phyloP scores from a whole-genome alignment of 1,284 basidiomycete genomes.

The Pseudozyma tsukubaensis region DNA sequence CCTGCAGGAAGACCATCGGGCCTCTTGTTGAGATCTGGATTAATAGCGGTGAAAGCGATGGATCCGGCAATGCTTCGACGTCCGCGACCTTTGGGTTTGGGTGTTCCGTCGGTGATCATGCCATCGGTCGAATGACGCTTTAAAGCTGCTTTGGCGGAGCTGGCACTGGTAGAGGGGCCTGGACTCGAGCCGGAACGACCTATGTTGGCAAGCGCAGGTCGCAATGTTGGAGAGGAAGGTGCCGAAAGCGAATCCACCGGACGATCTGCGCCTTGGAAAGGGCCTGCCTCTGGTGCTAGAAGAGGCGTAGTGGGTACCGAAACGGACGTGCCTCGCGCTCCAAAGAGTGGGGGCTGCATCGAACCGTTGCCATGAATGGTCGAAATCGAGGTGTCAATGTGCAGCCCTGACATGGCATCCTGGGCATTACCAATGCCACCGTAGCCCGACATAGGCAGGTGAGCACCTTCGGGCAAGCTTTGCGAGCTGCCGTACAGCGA shows the following conservation, averaged over 20 bases:
- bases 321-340: slow-evolving; percentile 31
- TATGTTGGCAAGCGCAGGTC: slow-evolving; percentile 32
- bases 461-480: slow-evolving; percentile 37
- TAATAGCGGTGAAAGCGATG: slow-evolving; percentile 45
- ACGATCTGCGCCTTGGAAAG: slow-evolving; percentile 37
- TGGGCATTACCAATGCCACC: slow-evolving; percentile 18
- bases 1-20: slow-evolving; percentile 20
- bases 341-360: slow-evolving; percentile 35
- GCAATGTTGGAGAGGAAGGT: slow-evolving; percentile 41
- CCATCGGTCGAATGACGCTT: slow-evolving; percentile 46
- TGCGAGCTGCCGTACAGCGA: slow-evolving; percentile 26
- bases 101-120: slow-evolving; percentile 12
- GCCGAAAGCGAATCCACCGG: slow-evolving; percentile 48
- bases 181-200: slow-evolving; percentile 45
- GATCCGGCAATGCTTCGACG: slow-evolving; percentile 45
- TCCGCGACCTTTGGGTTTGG: slow-evolving; percentile 42
- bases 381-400: slow-evolving; percentile 32
- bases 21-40: slow-evolving; percentile 38
- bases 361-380: slow-evolving; percentile 8
- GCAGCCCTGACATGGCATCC: slow-evolving; percentile 9
- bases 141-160: slow-evolving; percentile 13
- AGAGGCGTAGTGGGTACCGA: slow-evolving; percentile 45
- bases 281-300: slow-evolving; percentile 36
- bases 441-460: slow-evolving; percentile 31
- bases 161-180: slow-evolving; percentile 18